phyloP scores from a whole-genome alignment of 2,329 filamentous ascomycete species.

The Colletotrichum sp. region DNA sequence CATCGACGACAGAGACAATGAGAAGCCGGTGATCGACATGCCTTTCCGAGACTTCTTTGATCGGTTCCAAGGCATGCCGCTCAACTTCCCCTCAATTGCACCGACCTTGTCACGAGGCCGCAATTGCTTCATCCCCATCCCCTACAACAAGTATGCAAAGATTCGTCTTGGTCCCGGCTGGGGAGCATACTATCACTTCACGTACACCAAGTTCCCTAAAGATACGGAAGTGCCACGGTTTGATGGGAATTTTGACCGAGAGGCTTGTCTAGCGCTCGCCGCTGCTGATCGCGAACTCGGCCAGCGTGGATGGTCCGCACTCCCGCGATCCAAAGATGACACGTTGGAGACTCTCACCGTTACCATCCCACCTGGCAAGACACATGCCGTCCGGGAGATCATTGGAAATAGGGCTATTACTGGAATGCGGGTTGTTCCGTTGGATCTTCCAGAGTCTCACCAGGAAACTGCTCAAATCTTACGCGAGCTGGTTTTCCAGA shows the following conservation, averaged over 20 bases:
- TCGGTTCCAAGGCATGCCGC: conserved; percentile 15
- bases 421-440: conserved; percentile 7
- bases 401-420: conserved; percentile 12
- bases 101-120: conserved; percentile 10
- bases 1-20: neutral
- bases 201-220: conserved; percentile 3
- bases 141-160: conserved; percentile 13
- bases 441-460: neutral
- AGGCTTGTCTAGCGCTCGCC: conserved; percentile 9
- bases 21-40: neutral
- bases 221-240: neutral
- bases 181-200: conserved; percentile 18
- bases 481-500: conserved; percentile 6
- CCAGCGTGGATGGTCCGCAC: conserved; percentile 13
- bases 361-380: neutral
- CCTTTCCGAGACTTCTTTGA: conserved; percentile 14
- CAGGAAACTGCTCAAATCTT: neutral
- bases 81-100: conserved; percentile 11
- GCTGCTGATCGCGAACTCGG: conserved; percentile 7
- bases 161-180: conserved; percentile 7
- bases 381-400: neutral
- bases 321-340: conserved; percentile 1
- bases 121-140: conserved; percentile 17
- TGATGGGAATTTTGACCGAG: conserved; percentile 5
- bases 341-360: conserved; percentile 6